Percentiles rank a stretch among this genome's conserved stretches.
Evolutionary conservation across 2,329 filamentous ascomycete genomes (phyloP).

Genomic region (Penicillium occitanis): DNA sequence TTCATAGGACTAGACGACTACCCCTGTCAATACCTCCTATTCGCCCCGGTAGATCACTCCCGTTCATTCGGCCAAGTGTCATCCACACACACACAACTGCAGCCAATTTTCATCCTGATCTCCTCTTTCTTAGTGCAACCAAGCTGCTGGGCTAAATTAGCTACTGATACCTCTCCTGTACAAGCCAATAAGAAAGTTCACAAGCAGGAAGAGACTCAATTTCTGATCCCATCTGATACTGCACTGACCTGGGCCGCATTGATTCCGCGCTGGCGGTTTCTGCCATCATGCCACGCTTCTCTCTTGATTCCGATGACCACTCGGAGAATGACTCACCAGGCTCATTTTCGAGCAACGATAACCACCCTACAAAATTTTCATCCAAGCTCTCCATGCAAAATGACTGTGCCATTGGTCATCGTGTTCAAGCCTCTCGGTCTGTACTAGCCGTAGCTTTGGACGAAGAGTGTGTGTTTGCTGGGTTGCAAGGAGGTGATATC

Average conservation of each 20-base stretch:
- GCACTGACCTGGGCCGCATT: neutral
- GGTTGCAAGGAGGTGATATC: constrained; percentile 91
- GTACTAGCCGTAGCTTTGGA: constrained; percentile 77
- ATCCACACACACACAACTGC: neutral
- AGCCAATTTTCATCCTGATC: neutral
- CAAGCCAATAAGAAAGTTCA: neutral
- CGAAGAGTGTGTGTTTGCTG: constrained; percentile 79
- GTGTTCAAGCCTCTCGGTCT: constrained; percentile 43
- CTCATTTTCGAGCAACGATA: constrained; percentile 35
- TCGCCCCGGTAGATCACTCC: neutral
- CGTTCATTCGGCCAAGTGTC: neutral
- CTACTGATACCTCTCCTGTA: neutral
- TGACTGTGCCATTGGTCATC: constrained; percentile 44
- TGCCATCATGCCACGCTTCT: constrained; percentile 31
- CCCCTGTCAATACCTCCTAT: neutral
- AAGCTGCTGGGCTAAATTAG: neutral
- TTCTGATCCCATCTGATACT: neutral
- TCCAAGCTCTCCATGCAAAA: constrained; percentile 26
- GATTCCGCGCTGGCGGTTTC: constrained; percentile 1
- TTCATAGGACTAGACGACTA: neutral
- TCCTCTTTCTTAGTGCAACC: neutral
- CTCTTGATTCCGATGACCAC: constrained; percentile 37
- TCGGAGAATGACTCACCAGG: constrained; percentile 39
- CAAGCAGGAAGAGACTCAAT: neutral
- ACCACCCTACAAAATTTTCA: neutral